Conservation (phyloP, 352 stramenopile genomes). For the Pythium aristosporum region DNA sequence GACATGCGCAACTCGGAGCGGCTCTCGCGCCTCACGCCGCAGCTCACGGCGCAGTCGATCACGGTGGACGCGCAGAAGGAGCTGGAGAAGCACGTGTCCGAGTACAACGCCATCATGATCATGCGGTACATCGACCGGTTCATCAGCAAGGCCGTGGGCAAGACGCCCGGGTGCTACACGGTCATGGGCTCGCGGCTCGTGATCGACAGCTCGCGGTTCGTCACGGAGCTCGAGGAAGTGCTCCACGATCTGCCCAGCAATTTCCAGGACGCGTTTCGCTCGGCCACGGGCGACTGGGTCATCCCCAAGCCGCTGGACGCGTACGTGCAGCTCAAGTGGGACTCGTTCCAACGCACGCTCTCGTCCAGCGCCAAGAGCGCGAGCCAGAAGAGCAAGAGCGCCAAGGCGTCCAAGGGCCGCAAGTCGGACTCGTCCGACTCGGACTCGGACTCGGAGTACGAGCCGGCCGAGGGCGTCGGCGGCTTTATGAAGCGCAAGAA, state of each 20-base stretch:
- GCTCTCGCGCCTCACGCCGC: conserved; percentile 56
- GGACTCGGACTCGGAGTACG: conserved; percentile 62
- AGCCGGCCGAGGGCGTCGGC: conserved; percentile 26
- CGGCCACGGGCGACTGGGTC: conserved; percentile 45
- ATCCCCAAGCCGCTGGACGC: conserved; percentile 62
- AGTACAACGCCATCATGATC: conserved; percentile 83
- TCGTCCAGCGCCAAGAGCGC: conserved; percentile 12
- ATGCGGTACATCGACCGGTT: conserved; percentile 81
- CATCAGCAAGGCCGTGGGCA: conserved; percentile 69
- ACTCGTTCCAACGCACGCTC: conserved; percentile 53
- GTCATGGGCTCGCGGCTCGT: conserved; percentile 50
- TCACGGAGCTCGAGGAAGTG: conserved; percentile 60
- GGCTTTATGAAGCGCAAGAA: conserved; percentile 63
- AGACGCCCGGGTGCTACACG: conserved; percentile 67
- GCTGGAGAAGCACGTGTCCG: conserved; percentile 58
- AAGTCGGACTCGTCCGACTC: conserved; percentile 50
- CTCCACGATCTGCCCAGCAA: conserved; percentile 60
- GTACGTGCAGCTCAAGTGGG: conserved; percentile 82
- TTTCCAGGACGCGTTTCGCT: conserved; percentile 55
- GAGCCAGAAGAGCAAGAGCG: conserved; percentile 13
- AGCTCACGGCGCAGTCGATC: conserved; percentile 61
- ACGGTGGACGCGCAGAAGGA: conserved; percentile 73
- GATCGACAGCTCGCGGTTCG: conserved; percentile 68
- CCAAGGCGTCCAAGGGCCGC: neutral
- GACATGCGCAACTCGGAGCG: conserved; percentile 49